Evolutionary conservation across 202 grass and related monocot genomes (phyloP), one percentile per base, ranked within the genome.

Genomic region (Schoenoplectus triqueter): DNA sequence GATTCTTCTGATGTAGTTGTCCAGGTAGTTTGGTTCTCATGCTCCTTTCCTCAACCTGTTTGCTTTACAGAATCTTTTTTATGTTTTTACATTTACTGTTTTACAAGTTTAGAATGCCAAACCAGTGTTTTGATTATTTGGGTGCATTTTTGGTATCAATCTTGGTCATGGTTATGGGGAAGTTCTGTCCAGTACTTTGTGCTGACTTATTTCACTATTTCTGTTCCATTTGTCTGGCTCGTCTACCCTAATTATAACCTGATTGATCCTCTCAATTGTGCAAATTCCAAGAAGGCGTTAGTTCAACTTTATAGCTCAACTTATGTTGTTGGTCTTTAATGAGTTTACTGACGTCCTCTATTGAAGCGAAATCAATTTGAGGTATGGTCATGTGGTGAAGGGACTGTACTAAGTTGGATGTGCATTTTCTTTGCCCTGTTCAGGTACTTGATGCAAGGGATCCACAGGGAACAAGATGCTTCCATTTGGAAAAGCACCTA

Each of bases 1-100:
- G 93, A 98, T 74, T 98, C 96, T 17, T 98, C 93, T 44, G 96
- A 98, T 88, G 96, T 98, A 65, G 93, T 98, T 71, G 93, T 98
- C 69, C 96, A 98, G 91, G 93, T 94, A 82, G 85, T 42, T 78
- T 42, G 7, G 39, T 14, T 61, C 54, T 78, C 15, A 5, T 67
- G 48, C 21, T 69, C 13, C 48, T 66, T 10, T 64, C 46, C 7
- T 44, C 6, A 3, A 61, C 22, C 31, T 59, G 10, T 60, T 57
- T 78, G 13, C 52, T 60, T 56, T 78, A 0, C 31, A 57, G 73
- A 39, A 47, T 85, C 55, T 15, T 64, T 60, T 70, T 75, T 39
- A 7, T 55, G 54, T 45, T 64, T 56, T 77, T 77, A 41, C 13
- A 1, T 78, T 41, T 41, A 21, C 17, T 52, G 46, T 78, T 42